Evolutionary conservation across 108 stramenopile species (phyloP).

Genomic region (Aurantiochytrium sp.): DNA sequence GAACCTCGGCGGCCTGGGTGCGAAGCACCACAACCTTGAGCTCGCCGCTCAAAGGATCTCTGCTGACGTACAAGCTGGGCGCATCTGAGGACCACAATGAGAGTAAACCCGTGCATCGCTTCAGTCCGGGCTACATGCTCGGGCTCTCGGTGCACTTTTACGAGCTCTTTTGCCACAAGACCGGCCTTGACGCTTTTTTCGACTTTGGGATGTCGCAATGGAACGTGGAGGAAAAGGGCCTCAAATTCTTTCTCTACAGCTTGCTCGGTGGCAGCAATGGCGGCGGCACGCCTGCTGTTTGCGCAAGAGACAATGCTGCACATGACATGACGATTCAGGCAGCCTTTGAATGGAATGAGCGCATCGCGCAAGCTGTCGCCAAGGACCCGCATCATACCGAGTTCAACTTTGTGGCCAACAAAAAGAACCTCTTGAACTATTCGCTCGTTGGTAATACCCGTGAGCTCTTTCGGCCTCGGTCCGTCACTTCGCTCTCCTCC

Average conservation of each 20-base stretch:
- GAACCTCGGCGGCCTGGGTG: not conserved
- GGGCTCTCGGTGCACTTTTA: not conserved
- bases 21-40: not conserved
- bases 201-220: conserved; percentile 15
- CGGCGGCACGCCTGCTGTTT: not conserved
- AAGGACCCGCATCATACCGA: not conserved
- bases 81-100: not conserved
- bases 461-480: not conserved
- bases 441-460: not conserved
- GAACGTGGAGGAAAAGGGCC: not conserved
- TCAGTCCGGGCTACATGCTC: conserved; percentile 17
- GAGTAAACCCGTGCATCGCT: not conserved
- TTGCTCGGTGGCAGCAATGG: not conserved
- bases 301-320: not conserved
- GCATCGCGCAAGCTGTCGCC: not conserved
- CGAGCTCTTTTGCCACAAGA: not conserved
- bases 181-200: not conserved
- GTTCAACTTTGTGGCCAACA: conserved; percentile 9
- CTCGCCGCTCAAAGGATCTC: conserved; percentile 3
- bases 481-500: not conserved
- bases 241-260: not conserved
- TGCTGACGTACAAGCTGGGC: not conserved
- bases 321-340: not conserved
- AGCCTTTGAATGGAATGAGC: not conserved
- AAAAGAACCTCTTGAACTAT: not conserved